phyloP scores from a whole-genome alignment of 2,329 filamentous ascomycete species.

The Diaporthe citri region DNA sequence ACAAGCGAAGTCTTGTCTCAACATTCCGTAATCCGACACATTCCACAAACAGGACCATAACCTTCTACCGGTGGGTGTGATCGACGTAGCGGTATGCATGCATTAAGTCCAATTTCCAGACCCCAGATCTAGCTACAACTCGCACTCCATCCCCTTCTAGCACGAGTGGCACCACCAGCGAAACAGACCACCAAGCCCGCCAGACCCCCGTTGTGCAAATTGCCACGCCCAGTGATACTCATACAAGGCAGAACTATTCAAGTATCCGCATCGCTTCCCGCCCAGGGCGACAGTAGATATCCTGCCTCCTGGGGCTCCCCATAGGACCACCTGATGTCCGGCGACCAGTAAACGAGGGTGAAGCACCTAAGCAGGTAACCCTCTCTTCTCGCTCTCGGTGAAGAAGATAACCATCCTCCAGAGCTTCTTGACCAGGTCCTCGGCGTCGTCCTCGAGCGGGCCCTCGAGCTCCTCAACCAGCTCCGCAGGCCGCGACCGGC shows the following conservation, averaged over 20 bases:
- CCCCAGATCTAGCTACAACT: background rate
- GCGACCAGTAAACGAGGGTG: too few species aligned
- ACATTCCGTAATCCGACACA: too few species aligned
- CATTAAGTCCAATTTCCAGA: background rate
- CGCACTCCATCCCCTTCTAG: background rate
- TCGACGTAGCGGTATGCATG: background rate
- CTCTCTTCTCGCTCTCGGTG: slow-evolving; percentile 92
- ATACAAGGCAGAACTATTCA: background rate
- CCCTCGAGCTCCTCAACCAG: slow-evolving; percentile 88
- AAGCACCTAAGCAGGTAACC: slow-evolving; percentile 73
- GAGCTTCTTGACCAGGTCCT: slow-evolving; percentile 93
- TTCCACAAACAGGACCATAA: too few species aligned
- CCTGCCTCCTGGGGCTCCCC: background rate
- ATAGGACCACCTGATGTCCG: too few species aligned
- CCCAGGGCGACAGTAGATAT: background rate
- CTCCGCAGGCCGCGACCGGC: slow-evolving; percentile 79
- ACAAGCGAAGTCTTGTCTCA: too few species aligned
- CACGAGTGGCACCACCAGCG: background rate
- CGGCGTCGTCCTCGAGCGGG: slow-evolving; percentile 94
- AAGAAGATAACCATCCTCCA: slow-evolving; percentile 99
- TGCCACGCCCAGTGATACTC: background rate
- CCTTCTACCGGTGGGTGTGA: background rate
- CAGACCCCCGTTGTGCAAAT: background rate
- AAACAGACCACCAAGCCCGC: background rate
- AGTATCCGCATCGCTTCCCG: background rate